Evolutionary conservation across 805 yeast genomes (phyloP).

Genomic region (Kodamaea neixiangensis): DNA sequence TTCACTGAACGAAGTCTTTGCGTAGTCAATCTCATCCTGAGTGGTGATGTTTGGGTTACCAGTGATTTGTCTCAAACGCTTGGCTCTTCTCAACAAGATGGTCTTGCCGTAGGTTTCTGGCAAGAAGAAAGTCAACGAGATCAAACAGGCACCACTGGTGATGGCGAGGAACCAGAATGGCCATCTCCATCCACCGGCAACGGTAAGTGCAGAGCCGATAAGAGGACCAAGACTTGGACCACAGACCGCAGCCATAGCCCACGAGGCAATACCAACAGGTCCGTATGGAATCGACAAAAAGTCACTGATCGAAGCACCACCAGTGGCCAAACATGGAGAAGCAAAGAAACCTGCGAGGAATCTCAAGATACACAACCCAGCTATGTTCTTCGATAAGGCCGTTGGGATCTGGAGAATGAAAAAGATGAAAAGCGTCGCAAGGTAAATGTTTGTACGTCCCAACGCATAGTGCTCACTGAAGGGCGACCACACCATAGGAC

Average conservation of each 20-base stretch:
- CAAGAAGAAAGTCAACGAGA: conserved; percentile 35
- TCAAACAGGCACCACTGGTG: conserved; percentile 37
- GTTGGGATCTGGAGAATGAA: conserved; percentile 56
- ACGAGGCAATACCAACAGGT: conserved; percentile 49
- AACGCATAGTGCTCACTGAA: conserved; percentile 54
- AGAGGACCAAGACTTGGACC: conserved; percentile 64
- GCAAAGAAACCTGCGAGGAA: conserved; percentile 57
- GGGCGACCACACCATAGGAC: conserved; percentile 61
- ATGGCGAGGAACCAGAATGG: conserved; percentile 53
- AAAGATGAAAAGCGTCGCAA: conserved; percentile 48
- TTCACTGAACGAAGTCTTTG: conserved; percentile 16
- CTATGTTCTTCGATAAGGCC: conserved; percentile 52
- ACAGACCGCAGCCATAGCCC: conserved; percentile 55
- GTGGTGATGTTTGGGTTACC: conserved; percentile 47
- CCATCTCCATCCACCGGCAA: conserved; percentile 52
- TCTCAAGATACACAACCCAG: conserved; percentile 51
- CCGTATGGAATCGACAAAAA: conserved; percentile 41
- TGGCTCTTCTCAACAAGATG: conserved; percentile 50
- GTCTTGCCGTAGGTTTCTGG: conserved; percentile 53
- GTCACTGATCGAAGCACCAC: conserved; percentile 60
- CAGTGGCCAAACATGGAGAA: conserved; percentile 46
- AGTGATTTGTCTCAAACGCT: conserved; percentile 48
- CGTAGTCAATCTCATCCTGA: conserved; percentile 38
- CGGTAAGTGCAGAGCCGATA: conserved; percentile 50
- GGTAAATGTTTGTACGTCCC: conserved; percentile 56